Evolutionary conservation across 176 grass and related monocot genomes (phyloP).

Genomic region (Dactylis glomerata): DNA sequence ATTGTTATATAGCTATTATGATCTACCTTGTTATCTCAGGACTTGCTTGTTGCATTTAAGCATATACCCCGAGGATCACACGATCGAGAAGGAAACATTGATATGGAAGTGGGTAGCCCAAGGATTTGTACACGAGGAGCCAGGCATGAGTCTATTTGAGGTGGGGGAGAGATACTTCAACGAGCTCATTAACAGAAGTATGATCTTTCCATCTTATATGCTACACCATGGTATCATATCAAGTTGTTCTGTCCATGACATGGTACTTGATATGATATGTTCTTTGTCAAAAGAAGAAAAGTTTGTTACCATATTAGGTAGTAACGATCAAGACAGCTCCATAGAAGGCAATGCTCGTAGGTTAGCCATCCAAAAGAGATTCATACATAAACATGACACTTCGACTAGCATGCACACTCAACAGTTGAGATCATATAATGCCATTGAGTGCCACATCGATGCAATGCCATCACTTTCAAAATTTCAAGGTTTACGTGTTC

Average conservation of each 20-base stretch:
- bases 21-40: not conserved
- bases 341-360: not conserved
- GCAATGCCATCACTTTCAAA: not conserved
- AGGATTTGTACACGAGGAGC: not conserved
- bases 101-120: not conserved
- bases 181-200: not conserved
- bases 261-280: not conserved
- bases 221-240: not conserved
- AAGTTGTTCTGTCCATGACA: not conserved
- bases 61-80: not conserved
- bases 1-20: constrained; percentile 8
- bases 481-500: not conserved
- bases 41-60: constrained; percentile 14
- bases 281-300: constrained; percentile 5
- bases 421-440: not conserved
- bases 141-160: not conserved
- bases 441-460: too few species aligned
- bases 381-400: not conserved
- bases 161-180: not conserved
- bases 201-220: not conserved
- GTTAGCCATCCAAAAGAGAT: not conserved
- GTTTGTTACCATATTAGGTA: not conserved
- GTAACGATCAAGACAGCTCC: not conserved
- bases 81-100: not conserved
- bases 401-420: not conserved